Percentiles rank a stretch among this genome's conserved stretches.
Conservation (phyloP, 1,284 basidiomycete species). For the Puccinia polysora region DNA sequence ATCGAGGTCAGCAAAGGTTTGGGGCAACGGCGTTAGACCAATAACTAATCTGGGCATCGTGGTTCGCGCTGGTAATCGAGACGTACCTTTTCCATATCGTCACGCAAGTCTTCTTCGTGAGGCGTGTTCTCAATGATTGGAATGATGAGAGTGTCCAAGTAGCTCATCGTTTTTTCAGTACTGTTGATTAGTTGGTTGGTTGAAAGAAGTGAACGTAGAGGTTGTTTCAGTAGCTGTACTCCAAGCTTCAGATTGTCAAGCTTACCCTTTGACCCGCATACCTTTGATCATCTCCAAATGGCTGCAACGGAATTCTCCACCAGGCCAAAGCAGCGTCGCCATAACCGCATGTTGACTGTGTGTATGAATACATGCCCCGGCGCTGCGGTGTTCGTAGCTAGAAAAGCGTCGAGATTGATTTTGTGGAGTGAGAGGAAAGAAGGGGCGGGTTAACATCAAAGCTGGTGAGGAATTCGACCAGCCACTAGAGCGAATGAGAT, state of each 20-base stretch:
- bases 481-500: background rate
- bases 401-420: background rate
- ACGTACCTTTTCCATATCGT: slow-evolving; percentile 67
- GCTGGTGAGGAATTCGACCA: background rate
- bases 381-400: slow-evolving; percentile 62
- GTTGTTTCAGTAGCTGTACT: background rate
- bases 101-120: slow-evolving; percentile 75
- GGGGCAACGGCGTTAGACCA: background rate
- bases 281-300: slow-evolving; percentile 75
- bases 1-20: too few species aligned
- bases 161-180: slow-evolving; percentile 66
- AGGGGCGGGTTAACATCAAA: background rate
- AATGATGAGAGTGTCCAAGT: slow-evolving; percentile 74
- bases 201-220: background rate
- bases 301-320: slow-evolving; percentile 58
- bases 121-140: slow-evolving; percentile 86
- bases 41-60: background rate
- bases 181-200: background rate
- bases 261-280: slow-evolving; percentile 64
- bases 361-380: slow-evolving; percentile 78
- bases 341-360: slow-evolving; percentile 71
- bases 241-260: background rate
- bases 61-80: background rate
- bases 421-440: background rate
- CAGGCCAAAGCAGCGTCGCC: slow-evolving; percentile 70